Evolutionary conservation across 495 filamentous ascomycete genomes (phyloP), one percentile per base, ranked within the genome.

Genomic region (Aspergillus asperescens): DNA sequence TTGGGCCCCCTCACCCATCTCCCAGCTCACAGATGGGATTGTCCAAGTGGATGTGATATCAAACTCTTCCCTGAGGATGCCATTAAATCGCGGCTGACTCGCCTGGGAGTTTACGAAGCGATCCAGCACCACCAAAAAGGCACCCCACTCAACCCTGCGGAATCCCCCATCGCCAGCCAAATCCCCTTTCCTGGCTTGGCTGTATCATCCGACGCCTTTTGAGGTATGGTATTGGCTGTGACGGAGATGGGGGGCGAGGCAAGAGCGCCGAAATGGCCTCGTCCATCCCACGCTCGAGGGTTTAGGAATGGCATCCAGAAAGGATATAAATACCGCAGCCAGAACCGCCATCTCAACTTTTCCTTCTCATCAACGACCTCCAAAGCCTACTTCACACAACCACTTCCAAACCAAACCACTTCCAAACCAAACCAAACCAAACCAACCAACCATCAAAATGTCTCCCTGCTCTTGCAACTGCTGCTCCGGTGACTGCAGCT

Each of bases 381-480:
- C 20, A 27, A 37, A 47, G 32, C 22, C 41, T 34, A 27, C 29
- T 46, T 4, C 10, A 22, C 16, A 15, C 18, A 22, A 13, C 16
- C 32, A 1, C 27, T 34, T 2, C 27, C 38, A 16, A 29, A 46
- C 31, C 12, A 41, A 50, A 45, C 20, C 29, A 15, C 18, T 28
- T 27, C 24, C 19, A 31, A n/a, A 4, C 50, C 22, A 18, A 52
- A 25, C 31, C 45, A 48, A 47, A n/a, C 28, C 39, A 8, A 27
- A 23, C 40, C n/a, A 44, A 28, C 27, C 42, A 18, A 54, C 42
- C 23, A 22, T 31, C 51, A 54, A 54, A 0, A 54, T 54, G 51
- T 54, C 51, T 54, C 51, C 51, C 51, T 54, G 51, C 51, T 23
- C 32, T 18, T 54, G 51, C 51, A 54, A 46, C 51, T 54, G 51